These are phyloP conservation scores for Alnus rubra DNA, from an alignment of 306 rosid species.

Conservation along the genomic window DNA sequence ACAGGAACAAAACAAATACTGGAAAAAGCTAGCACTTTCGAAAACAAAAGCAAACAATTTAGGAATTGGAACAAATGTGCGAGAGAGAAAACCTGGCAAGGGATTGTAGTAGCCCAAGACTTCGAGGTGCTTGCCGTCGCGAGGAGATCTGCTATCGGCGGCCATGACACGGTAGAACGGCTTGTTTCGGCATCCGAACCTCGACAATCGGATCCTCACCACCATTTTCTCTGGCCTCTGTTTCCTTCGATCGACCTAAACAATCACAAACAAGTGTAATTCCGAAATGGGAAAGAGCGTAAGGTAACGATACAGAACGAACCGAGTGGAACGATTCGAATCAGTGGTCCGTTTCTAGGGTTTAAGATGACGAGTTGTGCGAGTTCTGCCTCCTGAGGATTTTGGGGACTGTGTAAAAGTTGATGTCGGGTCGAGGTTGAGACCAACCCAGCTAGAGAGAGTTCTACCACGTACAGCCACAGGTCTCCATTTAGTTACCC, in stretches of 20 bases:
- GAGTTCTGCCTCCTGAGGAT: too few species aligned
- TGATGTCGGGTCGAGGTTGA: too few species aligned
- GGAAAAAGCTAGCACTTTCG: background rate
- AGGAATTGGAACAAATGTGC: background rate
- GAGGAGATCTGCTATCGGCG: slow-evolving; percentile 86
- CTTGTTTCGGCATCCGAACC: slow-evolving; percentile 82
- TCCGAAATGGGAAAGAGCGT: background rate
- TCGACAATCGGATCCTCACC: slow-evolving; percentile 79
- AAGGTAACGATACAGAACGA: too few species aligned
- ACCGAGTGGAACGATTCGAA: too few species aligned
- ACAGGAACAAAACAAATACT: background rate
- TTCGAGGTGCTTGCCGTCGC: slow-evolving; percentile 94
- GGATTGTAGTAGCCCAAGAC: slow-evolving; percentile 89
- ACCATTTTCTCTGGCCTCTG: slow-evolving; percentile 48
- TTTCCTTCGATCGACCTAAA: background rate
- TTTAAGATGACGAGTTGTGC: too few species aligned
- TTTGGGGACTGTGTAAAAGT: too few species aligned
- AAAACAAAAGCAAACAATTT: background rate
- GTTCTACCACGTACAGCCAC: too few species aligned
- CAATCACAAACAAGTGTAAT: background rate
- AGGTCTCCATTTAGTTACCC: too few species aligned
- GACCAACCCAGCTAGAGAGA: too few species aligned
- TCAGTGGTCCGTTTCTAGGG: too few species aligned
- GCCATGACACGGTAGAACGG: slow-evolving; percentile 93
- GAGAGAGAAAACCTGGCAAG: slow-evolving; percentile 57